Evolutionary conservation across 352 stramenopile species (phyloP), one percentile per base, ranked within the genome.

Genomic region (Globisporangium abappressorium): DNA sequence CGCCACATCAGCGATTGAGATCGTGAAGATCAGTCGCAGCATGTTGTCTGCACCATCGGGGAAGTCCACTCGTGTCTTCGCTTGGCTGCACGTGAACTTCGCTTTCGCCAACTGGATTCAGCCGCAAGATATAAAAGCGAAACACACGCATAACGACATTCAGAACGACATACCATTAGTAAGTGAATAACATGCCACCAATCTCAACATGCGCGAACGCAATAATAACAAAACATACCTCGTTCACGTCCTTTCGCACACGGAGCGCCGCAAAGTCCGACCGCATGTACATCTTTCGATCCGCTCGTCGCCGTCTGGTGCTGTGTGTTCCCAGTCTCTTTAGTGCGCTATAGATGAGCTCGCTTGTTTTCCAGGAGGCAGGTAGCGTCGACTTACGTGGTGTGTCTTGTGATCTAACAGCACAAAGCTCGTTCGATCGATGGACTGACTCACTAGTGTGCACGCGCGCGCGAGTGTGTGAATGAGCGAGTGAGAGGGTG

Each of bases 171-270:
- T 28, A 49, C 24, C 9, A 24, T 28, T 22, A 41, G 30, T 43
- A 8, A 33, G 43, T 28, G 26, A 20, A 22, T 12, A 12, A 2
- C 15, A 43, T 26, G 11, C 5, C 8, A 51, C 28, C 24, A 8
- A 9, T 33, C 3, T 33, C 55, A 47, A 61, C 30, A 26, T 7
- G 15, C 22, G 28, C 54, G 36, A 22, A 22, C 20, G 9, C 36
- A 43, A 46, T 46, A 43, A n/a, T 14, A 28, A 34, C 53, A 22
- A 36, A 38, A 68, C 70, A 22, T 56, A 94, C 87, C 77, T 95
- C 87, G 59, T 94, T 95, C 20, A 95, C 81, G 61, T 95, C 87
- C 71, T 95, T 95, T 34, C 86, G 83, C 55, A 95, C 85, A 30
- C 87, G 87, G 34, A 95, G 70, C 22, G 83, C 82, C 24, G 85